These are phyloP conservation scores for Jatropha multifida DNA, from an alignment of 441 rosid genomes.

Conservation along the genomic window DNA sequence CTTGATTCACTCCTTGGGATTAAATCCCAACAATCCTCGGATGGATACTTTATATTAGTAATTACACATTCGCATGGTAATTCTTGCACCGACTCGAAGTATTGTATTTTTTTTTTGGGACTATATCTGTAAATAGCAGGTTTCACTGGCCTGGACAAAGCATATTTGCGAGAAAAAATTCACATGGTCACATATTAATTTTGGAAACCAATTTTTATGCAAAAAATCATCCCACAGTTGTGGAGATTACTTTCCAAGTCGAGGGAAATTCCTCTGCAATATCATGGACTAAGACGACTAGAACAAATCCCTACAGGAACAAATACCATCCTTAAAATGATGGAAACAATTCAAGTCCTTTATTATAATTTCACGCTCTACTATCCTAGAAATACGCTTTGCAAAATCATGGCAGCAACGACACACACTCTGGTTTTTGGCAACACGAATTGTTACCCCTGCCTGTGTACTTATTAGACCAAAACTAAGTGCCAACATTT, in stretches of 20 bases:
- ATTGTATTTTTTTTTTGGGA: too few relatives aligned
- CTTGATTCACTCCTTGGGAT: too few relatives aligned
- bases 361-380: slow-evolving; percentile 37
- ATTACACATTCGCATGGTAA: too few relatives aligned
- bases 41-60: too few relatives aligned
- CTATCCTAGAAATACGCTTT: slow-evolving; percentile 34
- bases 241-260: not conserved
- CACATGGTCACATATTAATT: not conserved
- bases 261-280: not conserved
- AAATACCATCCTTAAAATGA: slow-evolving; percentile 40
- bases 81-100: too few relatives aligned
- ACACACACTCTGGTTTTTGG: slow-evolving; percentile 44
- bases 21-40: too few relatives aligned
- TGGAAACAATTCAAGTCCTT: slow-evolving; percentile 43
- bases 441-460: slow-evolving; percentile 32
- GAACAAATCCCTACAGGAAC: slow-evolving; percentile 34
- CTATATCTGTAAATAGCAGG: too few relatives aligned
- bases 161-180: not conserved
- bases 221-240: not conserved
- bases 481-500: slow-evolving; percentile 49
- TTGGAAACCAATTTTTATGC: not conserved
- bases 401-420: slow-evolving; percentile 38
- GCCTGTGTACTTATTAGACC: slow-evolving; percentile 47
- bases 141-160: not conserved
- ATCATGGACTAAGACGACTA: not conserved